phyloP scores from a whole-genome alignment of 2,329 filamentous ascomycete genomes.

The Pseudopithomyces maydicus region DNA sequence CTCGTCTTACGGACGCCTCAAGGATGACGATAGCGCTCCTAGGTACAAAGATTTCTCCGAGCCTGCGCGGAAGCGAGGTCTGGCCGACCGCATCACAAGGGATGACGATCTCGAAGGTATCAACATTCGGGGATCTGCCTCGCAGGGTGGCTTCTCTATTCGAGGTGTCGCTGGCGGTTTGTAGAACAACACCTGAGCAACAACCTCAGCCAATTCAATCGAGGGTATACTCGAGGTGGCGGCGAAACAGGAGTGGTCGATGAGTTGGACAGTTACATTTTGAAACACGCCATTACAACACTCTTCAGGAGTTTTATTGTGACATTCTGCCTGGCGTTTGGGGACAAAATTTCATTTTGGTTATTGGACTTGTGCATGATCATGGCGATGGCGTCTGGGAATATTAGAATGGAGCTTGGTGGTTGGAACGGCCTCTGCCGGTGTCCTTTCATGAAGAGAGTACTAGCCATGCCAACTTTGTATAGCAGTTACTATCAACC shows the following conservation, averaged over 20 bases:
- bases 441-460: neutral
- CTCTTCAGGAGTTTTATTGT: neutral
- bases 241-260: neutral
- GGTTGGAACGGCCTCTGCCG: neutral
- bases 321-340: neutral
- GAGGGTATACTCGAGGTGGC: neutral
- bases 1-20: conserved; percentile 34
- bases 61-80: conserved; percentile 20
- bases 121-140: conserved; percentile 39
- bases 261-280: neutral
- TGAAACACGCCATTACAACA: neutral
- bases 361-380: neutral
- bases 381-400: neutral
- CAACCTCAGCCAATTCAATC: neutral
- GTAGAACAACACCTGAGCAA: conserved; percentile 13
- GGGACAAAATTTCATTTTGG: neutral
- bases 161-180: conserved; percentile 39
- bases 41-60: conserved; percentile 31
- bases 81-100: conserved; percentile 30
- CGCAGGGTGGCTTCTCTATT: conserved; percentile 31
- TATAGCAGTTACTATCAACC: neutral
- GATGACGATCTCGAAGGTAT: conserved; percentile 30
- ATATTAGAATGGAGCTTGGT: neutral
- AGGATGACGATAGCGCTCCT: conserved; percentile 35
- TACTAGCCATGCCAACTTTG: neutral